Base-by-base conservation (phyloP, 169 alveolate species). In the Fabrea salina region DNA sequence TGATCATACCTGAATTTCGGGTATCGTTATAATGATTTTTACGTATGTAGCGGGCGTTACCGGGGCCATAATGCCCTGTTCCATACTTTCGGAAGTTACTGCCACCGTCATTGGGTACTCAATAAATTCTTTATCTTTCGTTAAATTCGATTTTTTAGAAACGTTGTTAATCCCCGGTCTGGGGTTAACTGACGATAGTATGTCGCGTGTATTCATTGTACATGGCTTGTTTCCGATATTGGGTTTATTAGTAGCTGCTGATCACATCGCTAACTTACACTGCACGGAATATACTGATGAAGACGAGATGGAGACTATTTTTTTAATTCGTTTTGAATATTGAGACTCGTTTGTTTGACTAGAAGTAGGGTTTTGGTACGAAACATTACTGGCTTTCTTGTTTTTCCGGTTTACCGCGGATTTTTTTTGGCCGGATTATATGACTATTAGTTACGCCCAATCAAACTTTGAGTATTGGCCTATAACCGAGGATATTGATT, bases 61-160 rank as follows among this genome's bases (percentile, higher is more conserved):
- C 22, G 74, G 74, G 19, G 74, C 74, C 13, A 61, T 61, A 8
- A 61, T 61, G 74, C 74, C 74, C 7, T 61, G 74, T 19, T 61
- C 74, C 7, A 32, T 61, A 8, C 22, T 61, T 25, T 6, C 56
- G 19, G 74, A 61, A 32, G 74, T 61, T 8, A 61, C 74, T 8
- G 74, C 74, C 6, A 61, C 74, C 32, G 74, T 61, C 32, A 61
- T 61, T 22, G 74, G 74, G 6, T 61, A 61, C 32, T 47, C 74
- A 6, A 61, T 61, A 8, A 61, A 61, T 61, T 61, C 74, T 8
- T 8, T 61, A 8, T 7, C 56, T 7, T 61, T 61, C 32, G 19
- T 61, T 6, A 61, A 32, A 6, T 61, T 61, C 32, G 74, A 61
- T 33, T 61, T 61, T 19, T 61, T 61, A 61, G 51, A 11, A 25